Evolutionary conservation across 352 stramenopile genomes (phyloP).

Genomic region (Pythium sukuiense): DNA sequence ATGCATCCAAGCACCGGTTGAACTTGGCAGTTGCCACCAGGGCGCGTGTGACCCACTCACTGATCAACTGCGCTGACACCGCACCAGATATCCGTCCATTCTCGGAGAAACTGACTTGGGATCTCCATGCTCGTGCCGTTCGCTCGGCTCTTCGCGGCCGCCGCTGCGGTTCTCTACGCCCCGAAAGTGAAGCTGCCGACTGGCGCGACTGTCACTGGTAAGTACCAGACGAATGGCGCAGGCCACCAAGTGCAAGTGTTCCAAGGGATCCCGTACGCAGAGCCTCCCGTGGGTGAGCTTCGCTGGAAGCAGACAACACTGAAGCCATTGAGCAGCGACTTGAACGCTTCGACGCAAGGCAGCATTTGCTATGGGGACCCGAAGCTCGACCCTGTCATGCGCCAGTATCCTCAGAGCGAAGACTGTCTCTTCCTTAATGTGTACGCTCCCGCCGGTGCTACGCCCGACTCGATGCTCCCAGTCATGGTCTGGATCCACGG

Average conservation of each 20-base stretch:
- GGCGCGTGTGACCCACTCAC: too few relatives aligned
- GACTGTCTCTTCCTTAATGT: slow-evolving; percentile 45
- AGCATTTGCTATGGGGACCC: slow-evolving; percentile 4
- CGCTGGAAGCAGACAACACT: slow-evolving; percentile 16
- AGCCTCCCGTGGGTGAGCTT: neutral
- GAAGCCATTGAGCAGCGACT: slow-evolving; percentile 6
- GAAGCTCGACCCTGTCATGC: neutral
- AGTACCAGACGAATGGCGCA: neutral
- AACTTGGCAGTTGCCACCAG: too few relatives aligned
- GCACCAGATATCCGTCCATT: too few relatives aligned
- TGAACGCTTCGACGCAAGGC: slow-evolving; percentile 9
- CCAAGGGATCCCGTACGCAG: slow-evolving; percentile 12
- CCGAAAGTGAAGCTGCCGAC: neutral
- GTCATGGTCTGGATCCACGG: too few relatives aligned
- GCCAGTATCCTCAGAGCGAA: slow-evolving; percentile 13
- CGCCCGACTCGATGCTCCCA: slow-evolving; percentile 28
- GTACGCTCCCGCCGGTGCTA: slow-evolving; percentile 28
- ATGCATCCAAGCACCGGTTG: too few relatives aligned
- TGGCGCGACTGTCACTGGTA: slow-evolving; percentile 8
- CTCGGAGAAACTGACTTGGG: too few relatives aligned
- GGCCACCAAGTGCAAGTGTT: slow-evolving; percentile 12
- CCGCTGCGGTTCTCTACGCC: neutral
- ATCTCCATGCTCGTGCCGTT: too few relatives aligned
- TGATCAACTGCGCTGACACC: too few relatives aligned
- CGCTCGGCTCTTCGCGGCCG: neutral